phyloP scores from a whole-genome alignment of 2,329 filamentous ascomycete genomes.

The Fragosphaeria purpurea region DNA sequence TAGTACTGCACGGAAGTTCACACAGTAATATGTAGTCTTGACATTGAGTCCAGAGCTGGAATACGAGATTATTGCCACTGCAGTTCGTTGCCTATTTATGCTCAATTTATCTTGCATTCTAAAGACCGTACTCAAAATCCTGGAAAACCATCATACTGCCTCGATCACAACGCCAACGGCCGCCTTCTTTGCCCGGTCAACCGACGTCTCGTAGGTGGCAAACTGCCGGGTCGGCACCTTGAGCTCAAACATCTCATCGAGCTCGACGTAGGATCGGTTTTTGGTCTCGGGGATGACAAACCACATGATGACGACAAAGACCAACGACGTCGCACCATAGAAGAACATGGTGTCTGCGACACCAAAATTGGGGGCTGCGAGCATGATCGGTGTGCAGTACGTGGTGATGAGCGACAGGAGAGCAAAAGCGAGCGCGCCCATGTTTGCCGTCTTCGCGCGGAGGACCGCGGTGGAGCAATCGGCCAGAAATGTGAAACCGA shows the following conservation, averaged over 20 bases:
- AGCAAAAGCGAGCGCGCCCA: conserved; percentile 4
- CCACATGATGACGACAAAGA: conserved; percentile 8
- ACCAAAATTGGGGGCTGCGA: conserved; percentile 1
- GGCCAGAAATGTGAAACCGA: conserved; percentile 5
- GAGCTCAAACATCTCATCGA: conserved; percentile 30
- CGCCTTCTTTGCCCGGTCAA: conserved; percentile 2
- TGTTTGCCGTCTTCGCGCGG: conserved; percentile 7
- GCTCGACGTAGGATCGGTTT: conserved; percentile 33
- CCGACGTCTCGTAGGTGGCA: conserved; percentile 13
- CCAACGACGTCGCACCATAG: conserved; percentile 7
- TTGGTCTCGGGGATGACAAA: conserved; percentile 29
- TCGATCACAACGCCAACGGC: not conserved
- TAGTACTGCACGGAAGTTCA: no score
- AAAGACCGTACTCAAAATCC: no score
- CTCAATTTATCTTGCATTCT: no score
- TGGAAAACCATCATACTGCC: no score
- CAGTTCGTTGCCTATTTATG: no score
- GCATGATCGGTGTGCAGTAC: conserved; percentile 6
- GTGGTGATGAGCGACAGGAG: conserved; percentile 6
- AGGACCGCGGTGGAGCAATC: conserved; percentile 7
- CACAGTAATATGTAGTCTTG: no score
- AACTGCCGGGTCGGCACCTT: conserved; percentile 25
- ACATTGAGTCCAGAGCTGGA: no score
- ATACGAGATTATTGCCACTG: no score
- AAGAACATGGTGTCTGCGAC: conserved; percentile 4